Percentiles rank a stretch among this genome's conserved stretches.
Conservation (phyloP, 225 moss, liverwort and hornwort species). For the Neckera pumila region DNA sequence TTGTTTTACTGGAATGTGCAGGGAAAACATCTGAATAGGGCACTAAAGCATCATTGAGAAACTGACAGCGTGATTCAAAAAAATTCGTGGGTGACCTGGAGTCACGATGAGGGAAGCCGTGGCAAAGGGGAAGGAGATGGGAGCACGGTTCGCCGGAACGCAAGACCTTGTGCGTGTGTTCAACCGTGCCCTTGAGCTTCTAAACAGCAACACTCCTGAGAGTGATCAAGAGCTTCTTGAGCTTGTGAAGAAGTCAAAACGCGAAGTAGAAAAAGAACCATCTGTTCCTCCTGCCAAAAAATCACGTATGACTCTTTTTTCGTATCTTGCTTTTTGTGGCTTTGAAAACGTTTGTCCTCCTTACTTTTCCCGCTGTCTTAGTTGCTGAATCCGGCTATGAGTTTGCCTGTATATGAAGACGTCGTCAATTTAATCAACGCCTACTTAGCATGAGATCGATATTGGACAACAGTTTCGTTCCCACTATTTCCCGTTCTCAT, state of each 20-base stretch:
- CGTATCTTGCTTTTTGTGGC: background rate
- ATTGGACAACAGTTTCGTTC: background rate
- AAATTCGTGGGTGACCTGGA: background rate
- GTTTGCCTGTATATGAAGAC: background rate
- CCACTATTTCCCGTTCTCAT: background rate
- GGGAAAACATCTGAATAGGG: slow-evolving; percentile 10
- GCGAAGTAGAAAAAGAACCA: slow-evolving; percentile 68
- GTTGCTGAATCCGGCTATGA: background rate
- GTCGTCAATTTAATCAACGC: background rate
- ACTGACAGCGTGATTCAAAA: background rate
- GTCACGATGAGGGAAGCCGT: slow-evolving; percentile 35
- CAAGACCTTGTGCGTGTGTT: slow-evolving; percentile 72
- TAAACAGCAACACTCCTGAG: slow-evolving; percentile 59
- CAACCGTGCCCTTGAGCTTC: slow-evolving; percentile 74
- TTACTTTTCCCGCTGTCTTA: background rate
- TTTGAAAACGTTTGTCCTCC: background rate
- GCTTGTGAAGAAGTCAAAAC: slow-evolving; percentile 86
- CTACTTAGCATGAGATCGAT: background rate
- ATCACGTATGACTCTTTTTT: slow-evolving; percentile 24
- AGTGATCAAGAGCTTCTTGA: slow-evolving; percentile 91
- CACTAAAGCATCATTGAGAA: background rate
- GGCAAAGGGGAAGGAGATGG: slow-evolving; percentile 56
- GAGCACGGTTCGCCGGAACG: slow-evolving; percentile 50
- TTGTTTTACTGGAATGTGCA: background rate
- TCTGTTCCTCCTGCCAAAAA: slow-evolving; percentile 57